These are phyloP conservation scores for Cordyceps militaris DNA, from an alignment of 2,329 filamentous ascomycete species.

Conservation along the genomic window DNA sequence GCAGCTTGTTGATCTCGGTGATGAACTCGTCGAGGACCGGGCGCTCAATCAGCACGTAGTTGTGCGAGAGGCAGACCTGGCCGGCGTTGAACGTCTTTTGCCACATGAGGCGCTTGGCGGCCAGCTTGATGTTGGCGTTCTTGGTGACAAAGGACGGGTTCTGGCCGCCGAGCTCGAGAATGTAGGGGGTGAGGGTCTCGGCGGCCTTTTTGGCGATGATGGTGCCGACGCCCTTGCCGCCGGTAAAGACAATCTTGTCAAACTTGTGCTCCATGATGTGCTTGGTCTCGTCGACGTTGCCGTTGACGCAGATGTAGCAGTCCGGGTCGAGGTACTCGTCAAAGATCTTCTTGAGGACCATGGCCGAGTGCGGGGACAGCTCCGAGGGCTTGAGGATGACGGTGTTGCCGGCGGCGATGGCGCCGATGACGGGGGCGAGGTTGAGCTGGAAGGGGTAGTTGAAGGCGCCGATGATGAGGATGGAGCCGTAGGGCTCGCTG, in stretches of 20 bases:
- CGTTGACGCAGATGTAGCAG: constrained; percentile 73
- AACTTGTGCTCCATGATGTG: constrained; percentile 81
- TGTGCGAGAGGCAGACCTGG: constrained; percentile 88
- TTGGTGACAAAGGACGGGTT: constrained; percentile 92
- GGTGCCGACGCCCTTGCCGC: constrained; percentile 68
- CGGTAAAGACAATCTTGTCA: constrained; percentile 98
- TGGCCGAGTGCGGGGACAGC: constrained; percentile 65
- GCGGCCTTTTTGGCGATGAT: constrained; percentile 89
- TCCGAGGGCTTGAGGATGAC: constrained; percentile 89
- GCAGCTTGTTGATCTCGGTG: constrained; percentile 61
- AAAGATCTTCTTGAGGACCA: constrained; percentile 72
- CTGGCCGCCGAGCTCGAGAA: constrained; percentile 81
- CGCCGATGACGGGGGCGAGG: constrained; percentile 73
- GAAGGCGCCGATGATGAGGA: constrained; percentile 84
- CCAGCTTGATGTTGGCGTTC: constrained; percentile 69
- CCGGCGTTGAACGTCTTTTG: constrained; percentile 81
- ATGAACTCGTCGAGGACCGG: constrained; percentile 66
- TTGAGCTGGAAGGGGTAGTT: constrained; percentile 87
- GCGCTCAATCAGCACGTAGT: constrained; percentile 81
- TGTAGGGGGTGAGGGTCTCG: constrained; percentile 77
- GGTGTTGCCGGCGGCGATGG: constrained; percentile 87
- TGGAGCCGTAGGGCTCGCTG: constrained; percentile 80
- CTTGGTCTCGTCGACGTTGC: constrained; percentile 71
- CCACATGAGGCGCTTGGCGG: constrained; percentile 81
- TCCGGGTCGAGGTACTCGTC: constrained; percentile 68